phyloP scores from a whole-genome alignment of 2,329 filamentous ascomycete species.

The Chrysoporthe deuterocubensis region DNA sequence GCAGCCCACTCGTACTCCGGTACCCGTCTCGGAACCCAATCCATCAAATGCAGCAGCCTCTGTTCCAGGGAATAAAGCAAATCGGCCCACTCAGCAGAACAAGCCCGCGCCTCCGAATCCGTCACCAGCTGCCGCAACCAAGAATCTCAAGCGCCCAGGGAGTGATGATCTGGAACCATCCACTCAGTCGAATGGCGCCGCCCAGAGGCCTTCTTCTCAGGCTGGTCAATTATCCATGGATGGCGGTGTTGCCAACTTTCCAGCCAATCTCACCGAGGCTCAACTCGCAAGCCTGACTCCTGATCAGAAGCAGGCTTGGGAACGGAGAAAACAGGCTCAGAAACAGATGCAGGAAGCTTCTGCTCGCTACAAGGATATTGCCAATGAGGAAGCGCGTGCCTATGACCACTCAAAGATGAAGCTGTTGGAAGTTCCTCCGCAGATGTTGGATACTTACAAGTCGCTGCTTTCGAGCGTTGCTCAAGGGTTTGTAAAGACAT shows the following conservation, averaged over 20 bases:
- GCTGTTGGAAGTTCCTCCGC: not conserved
- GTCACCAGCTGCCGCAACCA: slow-evolving; percentile 45
- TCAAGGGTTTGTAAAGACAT: not conserved
- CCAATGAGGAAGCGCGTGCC: slow-evolving; percentile 45
- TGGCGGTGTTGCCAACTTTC: not conserved
- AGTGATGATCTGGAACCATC: slow-evolving; percentile 49
- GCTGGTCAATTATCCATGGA: slow-evolving; percentile 17
- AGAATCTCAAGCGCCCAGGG: slow-evolving; percentile 56
- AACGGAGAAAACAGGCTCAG: slow-evolving; percentile 39
- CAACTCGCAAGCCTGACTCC: slow-evolving; percentile 48
- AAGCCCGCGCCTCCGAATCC: slow-evolving; percentile 43
- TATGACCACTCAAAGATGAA: slow-evolving; percentile 41
- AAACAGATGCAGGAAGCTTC: slow-evolving; percentile 30
- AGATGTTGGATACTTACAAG: not conserved
- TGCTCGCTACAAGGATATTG: slow-evolving; percentile 41
- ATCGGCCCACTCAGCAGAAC: slow-evolving; percentile 39
- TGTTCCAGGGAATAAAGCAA: slow-evolving; percentile 25
- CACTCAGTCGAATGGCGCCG: slow-evolving; percentile 33
- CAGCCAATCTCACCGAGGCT: slow-evolving; percentile 39
- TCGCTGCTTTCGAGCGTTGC: not conserved
- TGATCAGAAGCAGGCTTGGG: slow-evolving; percentile 51
- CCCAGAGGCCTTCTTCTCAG: slow-evolving; percentile 37
- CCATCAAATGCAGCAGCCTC: slow-evolving; percentile 32
- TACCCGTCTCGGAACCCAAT: slow-evolving; percentile 33
- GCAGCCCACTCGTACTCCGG: slow-evolving; percentile 31